Percentiles rank a stretch among this genome's conserved stretches.
Evolutionary conservation across 1,284 basidiomycete genomes (phyloP).

Genomic region (Marasmius sp.): DNA sequence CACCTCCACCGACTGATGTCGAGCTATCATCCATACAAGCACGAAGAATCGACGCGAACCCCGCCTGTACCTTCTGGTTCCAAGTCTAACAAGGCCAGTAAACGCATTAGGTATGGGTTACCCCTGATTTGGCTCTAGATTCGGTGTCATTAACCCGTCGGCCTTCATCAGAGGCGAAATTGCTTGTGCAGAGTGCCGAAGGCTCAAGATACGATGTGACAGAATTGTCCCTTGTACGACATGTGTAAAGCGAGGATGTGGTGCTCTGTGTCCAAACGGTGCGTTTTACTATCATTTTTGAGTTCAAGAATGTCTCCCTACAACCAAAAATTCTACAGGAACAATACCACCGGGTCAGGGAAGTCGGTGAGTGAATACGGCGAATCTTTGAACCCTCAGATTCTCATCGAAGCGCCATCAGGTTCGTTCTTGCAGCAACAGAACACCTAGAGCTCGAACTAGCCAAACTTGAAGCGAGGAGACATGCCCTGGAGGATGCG

Average conservation of each 20-base stretch:
- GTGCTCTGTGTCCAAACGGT: conserved; percentile 49
- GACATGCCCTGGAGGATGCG: conserved; percentile 49
- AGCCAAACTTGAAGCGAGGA: conserved; percentile 42
- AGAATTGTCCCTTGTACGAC: conserved; percentile 37
- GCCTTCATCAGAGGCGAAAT: conserved; percentile 37
- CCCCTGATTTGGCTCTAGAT: background rate
- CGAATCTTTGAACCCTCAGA: too few species aligned
- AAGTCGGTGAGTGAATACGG: conserved; percentile 34
- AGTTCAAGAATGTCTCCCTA: background rate
- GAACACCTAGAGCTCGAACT: conserved; percentile 46
- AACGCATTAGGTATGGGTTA: background rate
- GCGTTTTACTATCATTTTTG: conserved; percentile 7
- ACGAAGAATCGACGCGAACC: conserved; percentile 8
- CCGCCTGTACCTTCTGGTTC: background rate
- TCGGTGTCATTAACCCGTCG: background rate
- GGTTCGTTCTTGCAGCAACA: conserved; percentile 50
- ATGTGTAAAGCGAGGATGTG: conserved; percentile 48
- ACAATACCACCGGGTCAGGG: conserved; percentile 51
- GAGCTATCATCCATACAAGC: conserved; percentile 14
- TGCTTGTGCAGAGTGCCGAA: conserved; percentile 45
- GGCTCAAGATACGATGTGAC: conserved; percentile 41
- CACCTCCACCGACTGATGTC: conserved; percentile 5
- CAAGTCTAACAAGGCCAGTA: background rate
- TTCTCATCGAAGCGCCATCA: conserved; percentile 14
- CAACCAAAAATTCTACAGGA: conserved; percentile 25